A percentile compares a stretch with the other conserved stretches of the same genome.
These are phyloP conservation scores for Leptographium procerum DNA, from an alignment of 2,329 filamentous ascomycete species.

Conservation along the genomic window DNA sequence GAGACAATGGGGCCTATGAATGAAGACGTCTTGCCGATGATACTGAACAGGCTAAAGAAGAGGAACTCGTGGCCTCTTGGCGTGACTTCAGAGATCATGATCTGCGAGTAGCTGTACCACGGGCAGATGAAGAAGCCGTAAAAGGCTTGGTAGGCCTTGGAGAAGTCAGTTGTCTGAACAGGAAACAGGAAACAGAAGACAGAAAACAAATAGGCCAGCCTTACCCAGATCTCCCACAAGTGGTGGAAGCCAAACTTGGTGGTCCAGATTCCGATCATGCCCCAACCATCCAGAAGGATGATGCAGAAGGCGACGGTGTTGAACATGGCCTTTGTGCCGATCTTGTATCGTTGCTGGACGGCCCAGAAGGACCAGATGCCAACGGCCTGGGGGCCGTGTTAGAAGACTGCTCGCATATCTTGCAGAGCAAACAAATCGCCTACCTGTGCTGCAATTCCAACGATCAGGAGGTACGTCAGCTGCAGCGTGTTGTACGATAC, in stretches of 20 bases:
- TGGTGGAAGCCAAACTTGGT: slow-evolving; percentile 12
- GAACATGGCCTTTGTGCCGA: slow-evolving; percentile 14
- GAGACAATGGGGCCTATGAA: slow-evolving; percentile 16
- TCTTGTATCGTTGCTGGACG: slow-evolving; percentile 13
- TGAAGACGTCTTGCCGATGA: slow-evolving; percentile 15
- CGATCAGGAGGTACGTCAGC: slow-evolving; percentile 3
- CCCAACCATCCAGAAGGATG: slow-evolving; percentile 11
- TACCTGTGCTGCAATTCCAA: not conserved
- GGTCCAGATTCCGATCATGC: slow-evolving; percentile 13
- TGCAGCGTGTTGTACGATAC: slow-evolving; percentile 13
- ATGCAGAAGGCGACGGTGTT: slow-evolving; percentile 14
- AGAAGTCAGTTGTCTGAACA: not conserved
- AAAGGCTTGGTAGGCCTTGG: slow-evolving; percentile 2
- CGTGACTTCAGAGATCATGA: slow-evolving; percentile 16
- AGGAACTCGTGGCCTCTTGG: slow-evolving; percentile 14
- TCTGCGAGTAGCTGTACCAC: slow-evolving; percentile 7
- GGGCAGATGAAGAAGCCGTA: slow-evolving; percentile 1
- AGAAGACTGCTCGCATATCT: too few relatives aligned
- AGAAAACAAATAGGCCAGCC: too few relatives aligned
- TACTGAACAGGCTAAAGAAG: slow-evolving; percentile 15
- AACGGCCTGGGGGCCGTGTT: not conserved
- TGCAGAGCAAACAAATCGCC: not conserved
- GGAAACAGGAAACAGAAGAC: too few relatives aligned
- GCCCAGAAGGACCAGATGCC: slow-evolving; percentile 1
- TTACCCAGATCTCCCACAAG: slow-evolving; percentile 12